Evolutionary conservation across 1,139 yeast genomes (phyloP).

Genomic region (Yarrowia galli): DNA sequence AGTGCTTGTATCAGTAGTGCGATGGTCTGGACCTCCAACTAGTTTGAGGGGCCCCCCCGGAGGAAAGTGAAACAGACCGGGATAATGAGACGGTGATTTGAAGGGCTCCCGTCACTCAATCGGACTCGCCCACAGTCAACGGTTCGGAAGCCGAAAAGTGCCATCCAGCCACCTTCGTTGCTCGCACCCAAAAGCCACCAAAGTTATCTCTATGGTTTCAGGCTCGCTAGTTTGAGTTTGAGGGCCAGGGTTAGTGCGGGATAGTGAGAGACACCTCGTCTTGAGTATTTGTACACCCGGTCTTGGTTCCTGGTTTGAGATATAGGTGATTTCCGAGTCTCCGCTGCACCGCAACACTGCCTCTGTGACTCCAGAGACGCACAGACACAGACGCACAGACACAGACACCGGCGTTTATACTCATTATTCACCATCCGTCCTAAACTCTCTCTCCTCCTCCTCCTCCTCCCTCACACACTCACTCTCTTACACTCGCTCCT

Average conservation of each 20-base stretch:
- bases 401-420: no score
- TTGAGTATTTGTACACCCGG: constrained; percentile 21
- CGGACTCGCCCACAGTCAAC: no score
- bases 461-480: no score
- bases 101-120: no score
- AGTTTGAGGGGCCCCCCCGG: not conserved
- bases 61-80: no score
- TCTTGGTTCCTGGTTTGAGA: not conserved
- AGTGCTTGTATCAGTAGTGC: constrained; percentile 2
- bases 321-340: not conserved
- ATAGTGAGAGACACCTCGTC: constrained; percentile 29
- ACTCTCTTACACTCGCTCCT: constrained; percentile 3
- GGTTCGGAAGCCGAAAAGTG: not conserved
- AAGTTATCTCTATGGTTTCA: constrained; percentile 37
- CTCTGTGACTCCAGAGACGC: not conserved
- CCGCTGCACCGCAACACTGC: not conserved
- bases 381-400: not conserved
- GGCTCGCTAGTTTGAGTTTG: constrained; percentile 37
- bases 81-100: no score
- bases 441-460: not conserved
- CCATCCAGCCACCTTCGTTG: constrained; percentile 30
- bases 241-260: constrained; percentile 36
- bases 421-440: not conserved
- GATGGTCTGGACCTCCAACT: constrained; percentile 7
- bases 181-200: constrained; percentile 36